Conservation (phyloP, 768 basidiomycete genomes). For the Gloeophyllum trabeum region DNA sequence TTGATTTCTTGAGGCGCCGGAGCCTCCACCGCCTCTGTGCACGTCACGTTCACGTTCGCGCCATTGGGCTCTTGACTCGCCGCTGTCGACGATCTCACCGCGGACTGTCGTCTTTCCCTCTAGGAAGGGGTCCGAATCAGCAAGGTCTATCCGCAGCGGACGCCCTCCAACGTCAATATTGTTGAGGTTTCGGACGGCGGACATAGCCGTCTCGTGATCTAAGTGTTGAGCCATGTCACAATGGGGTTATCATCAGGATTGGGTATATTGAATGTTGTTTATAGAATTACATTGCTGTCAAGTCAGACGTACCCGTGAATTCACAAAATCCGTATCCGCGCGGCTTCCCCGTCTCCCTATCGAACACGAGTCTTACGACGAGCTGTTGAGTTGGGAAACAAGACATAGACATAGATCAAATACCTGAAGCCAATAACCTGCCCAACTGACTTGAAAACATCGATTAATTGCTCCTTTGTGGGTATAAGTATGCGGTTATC, state of each 20-base stretch:
- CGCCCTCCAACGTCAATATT: conserved; percentile 88
- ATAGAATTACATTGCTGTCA: not conserved
- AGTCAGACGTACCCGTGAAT: conserved; percentile 64
- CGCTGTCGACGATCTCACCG: conserved; percentile 69
- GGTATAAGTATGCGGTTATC: conserved; percentile 5
- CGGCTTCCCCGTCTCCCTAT: conserved; percentile 89
- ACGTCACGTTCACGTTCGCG: conserved; percentile 34
- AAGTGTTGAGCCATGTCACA: conserved; percentile 5
- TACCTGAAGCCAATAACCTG: conserved; percentile 86
- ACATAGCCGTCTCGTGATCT: conserved; percentile 94
- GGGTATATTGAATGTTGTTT: not conserved
- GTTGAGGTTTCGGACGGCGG: conserved; percentile 93
- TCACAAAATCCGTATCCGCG: conserved; percentile 92
- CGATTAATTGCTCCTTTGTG: conserved; percentile 66
- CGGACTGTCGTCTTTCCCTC: conserved; percentile 84
- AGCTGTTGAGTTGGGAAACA: not conserved
- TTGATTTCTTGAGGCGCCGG: conserved; percentile 2
- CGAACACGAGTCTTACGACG: conserved; percentile 62
- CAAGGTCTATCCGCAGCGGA: conserved; percentile 86
- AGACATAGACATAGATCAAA: not conserved
- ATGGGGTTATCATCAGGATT: not conserved
- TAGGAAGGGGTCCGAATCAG: conserved; percentile 86
- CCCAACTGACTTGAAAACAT: conserved; percentile 82
- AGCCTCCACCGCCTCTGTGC: conserved; percentile 10
- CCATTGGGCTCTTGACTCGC: conserved; percentile 46